Evolutionary conservation across 805 yeast species (phyloP), one percentile per base, ranked within the genome.

Genomic region (Metahyphopichia silvanorum): DNA sequence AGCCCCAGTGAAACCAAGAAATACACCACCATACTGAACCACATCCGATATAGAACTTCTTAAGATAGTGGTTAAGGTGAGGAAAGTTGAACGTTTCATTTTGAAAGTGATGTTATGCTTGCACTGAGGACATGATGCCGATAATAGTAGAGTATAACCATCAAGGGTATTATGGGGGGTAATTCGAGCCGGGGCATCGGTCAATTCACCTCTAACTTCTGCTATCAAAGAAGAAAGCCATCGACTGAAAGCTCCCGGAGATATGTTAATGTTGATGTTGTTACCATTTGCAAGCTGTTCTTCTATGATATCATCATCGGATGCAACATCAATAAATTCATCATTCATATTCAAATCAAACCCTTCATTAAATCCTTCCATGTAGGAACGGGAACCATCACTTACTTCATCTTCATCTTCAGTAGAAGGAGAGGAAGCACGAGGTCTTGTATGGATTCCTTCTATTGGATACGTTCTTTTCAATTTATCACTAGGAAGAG

Each of bases 51-150:
- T 16, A 5, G 46, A 29, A 2, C 43, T 25, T 15, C 50, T 43
- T 2, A 48, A 29, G 12, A 46, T 33, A 5, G 48, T 30, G 12
- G 43, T 40, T n/a, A 52, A 19, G 1, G 55, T 34, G 18, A 66
- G 36, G 6, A 58, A 22, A 6, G 45, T 29, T 23, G 64, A 60
- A 19, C 53, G 35, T 34, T 48, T 47, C 56, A 63, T 52, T 20
- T 49, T 41, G 41, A 66, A 64, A 7, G 48, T 37, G 28, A 66
- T 57, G 17, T 55, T 53, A 16, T 49, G 43, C 33, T 63, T 63
- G 38, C 72, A 66, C 37, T 66, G 72, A 3, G 71, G 71, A 35
- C 72, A 66, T 5, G 59, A 44, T 5, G 65, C 58, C 20, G 57
- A 33, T 8, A 57, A 35, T 11, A 44, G 38, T 15, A 47, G 48